Evolutionary conservation across 164 flowering plant species (phyloP).

Genomic region (Liquidambar formosana): DNA sequence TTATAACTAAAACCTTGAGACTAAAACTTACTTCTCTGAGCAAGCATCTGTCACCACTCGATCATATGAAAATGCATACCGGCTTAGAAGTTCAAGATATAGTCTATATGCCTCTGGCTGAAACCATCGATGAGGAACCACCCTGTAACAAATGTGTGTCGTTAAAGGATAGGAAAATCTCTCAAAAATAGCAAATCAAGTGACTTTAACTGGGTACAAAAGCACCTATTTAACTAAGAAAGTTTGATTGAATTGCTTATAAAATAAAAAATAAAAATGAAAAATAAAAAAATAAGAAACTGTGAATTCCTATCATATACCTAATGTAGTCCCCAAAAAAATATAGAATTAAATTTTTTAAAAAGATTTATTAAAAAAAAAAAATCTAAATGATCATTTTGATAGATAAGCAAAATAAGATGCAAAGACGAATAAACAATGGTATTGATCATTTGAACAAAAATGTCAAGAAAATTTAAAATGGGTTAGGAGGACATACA

Average conservation of each 20-base stretch:
- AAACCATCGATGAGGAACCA: conserved; percentile 43
- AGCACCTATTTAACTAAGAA: not conserved
- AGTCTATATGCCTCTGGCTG: conserved; percentile 72
- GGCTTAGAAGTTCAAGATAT: conserved; percentile 56
- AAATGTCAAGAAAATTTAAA: no score
- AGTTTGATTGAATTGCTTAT: no score
- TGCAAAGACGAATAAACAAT: no score
- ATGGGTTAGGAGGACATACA: no score
- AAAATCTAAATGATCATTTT: no score
- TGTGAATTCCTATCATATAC: not conserved
- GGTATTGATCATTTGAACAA: no score
- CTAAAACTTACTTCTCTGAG: conserved; percentile 36
- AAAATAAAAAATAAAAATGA: no score
- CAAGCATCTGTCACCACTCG: conserved; percentile 18
- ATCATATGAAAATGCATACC: conserved; percentile 34
- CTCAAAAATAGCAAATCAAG: not conserved
- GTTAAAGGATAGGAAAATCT: not conserved
- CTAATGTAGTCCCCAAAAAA: not conserved
- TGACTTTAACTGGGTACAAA: not conserved
- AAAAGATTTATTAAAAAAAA: no score
- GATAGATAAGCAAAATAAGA: no score
- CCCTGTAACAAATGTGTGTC: conserved; percentile 25
- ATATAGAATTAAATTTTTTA: no score
- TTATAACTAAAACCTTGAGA: no score
- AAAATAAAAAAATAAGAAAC: no score